Conservation (phyloP, 2,329 filamentous ascomycete genomes). For the Beauveria brongniartii region DNA sequence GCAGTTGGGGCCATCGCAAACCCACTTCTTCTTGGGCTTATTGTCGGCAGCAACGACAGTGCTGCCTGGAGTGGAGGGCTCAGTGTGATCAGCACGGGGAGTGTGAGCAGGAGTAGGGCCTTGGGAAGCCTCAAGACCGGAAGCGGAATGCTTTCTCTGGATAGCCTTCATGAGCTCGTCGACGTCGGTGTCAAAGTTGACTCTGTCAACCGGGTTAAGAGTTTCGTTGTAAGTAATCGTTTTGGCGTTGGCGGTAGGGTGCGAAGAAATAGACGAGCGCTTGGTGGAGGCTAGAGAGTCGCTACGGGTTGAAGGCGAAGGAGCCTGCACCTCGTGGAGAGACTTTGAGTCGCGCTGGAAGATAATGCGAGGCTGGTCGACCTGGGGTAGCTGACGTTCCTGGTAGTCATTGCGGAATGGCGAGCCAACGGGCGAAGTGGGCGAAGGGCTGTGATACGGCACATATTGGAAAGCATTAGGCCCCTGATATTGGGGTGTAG, state of each 20-base stretch:
- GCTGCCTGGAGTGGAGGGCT: conserved; percentile 24
- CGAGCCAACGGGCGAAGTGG: conserved; percentile 25
- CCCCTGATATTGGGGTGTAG: conserved; percentile 34
- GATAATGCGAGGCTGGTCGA: conserved; percentile 18
- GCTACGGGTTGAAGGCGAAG: conserved; percentile 23
- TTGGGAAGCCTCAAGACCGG: conserved; percentile 17
- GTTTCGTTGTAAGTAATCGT: conserved; percentile 38
- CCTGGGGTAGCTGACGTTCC: conserved; percentile 20
- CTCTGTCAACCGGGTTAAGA: conserved; percentile 38
- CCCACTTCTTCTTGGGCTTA: conserved; percentile 52
- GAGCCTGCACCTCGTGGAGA: conserved; percentile 25
- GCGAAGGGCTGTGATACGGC: conserved; percentile 31
- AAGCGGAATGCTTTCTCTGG: conserved; percentile 53
- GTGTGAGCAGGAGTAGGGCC: conserved; percentile 8
- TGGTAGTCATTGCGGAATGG: conserved; percentile 27
- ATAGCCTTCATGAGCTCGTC: conserved; percentile 86
- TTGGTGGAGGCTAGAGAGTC: conserved; percentile 23
- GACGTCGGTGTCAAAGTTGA: conserved; percentile 70
- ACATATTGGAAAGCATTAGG: conserved; percentile 37
- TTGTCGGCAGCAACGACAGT: conserved; percentile 19
- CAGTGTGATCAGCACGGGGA: conserved; percentile 12
- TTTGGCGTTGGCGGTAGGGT: conserved; percentile 29
- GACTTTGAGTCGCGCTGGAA: conserved; percentile 21
- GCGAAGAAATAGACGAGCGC: conserved; percentile 13
- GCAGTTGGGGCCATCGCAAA: conserved; percentile 67